Conservation (phyloP, 2,329 filamentous ascomycete genomes). For the Aureobasidium melanogenum region DNA sequence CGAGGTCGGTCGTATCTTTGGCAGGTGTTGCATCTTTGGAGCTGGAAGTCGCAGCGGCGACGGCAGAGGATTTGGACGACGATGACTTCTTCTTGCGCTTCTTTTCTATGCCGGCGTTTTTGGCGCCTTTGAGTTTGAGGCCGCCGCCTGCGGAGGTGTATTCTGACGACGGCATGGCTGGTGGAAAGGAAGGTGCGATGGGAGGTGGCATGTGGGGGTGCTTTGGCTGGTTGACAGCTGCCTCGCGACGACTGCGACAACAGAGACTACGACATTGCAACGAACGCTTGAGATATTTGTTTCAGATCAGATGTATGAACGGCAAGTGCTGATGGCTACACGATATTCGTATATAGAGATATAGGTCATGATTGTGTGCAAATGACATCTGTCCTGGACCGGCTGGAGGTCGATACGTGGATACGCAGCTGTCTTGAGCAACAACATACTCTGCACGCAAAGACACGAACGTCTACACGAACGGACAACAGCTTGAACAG, state of each 20-base stretch:
- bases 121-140: conserved; percentile 75
- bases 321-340: neutral
- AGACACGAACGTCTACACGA: neutral
- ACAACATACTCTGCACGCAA: neutral
- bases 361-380: neutral
- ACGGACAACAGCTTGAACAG: neutral
- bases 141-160: conserved; percentile 65
- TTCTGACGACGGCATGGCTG: conserved; percentile 61
- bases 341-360: neutral
- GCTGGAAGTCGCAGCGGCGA: conserved; percentile 9
- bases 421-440: neutral
- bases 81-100: conserved; percentile 50
- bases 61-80: conserved; percentile 23
- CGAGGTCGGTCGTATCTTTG: neutral
- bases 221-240: neutral
- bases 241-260: neutral
- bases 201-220: neutral
- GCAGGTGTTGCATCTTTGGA: conserved; percentile 15
- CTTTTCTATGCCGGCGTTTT: conserved; percentile 53
- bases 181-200: neutral
- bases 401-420: neutral
- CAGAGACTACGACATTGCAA: neutral
- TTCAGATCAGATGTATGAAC: neutral
- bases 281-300: neutral
- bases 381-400: neutral